A percentile compares a stretch with the other conserved stretches of the same genome.
Conservation (phyloP, 371 early-diverging fungal species). For the Gilbertella persicaria region DNA sequence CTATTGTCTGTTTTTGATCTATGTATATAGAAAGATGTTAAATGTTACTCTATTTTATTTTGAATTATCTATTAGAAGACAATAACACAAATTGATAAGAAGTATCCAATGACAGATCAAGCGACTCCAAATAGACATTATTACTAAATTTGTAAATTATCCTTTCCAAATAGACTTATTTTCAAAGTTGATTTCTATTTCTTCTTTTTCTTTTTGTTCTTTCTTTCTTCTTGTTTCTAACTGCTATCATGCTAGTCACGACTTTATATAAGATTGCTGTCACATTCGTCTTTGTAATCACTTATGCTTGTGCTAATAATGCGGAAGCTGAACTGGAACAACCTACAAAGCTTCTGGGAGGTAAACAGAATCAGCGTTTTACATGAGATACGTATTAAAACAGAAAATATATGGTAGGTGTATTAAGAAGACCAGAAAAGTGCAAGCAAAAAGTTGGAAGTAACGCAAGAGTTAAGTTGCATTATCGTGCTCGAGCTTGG, state of each 20-base stretch:
- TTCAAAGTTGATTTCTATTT: background rate
- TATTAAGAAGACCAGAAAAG: constrained; percentile 20
- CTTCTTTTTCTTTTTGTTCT: constrained; percentile 1
- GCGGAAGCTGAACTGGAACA: constrained; percentile 17
- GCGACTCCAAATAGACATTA: constrained; percentile 17
- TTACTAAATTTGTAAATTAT: constrained; percentile 8
- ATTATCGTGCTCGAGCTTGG: constrained; percentile 39
- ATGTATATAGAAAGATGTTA: too few species aligned
- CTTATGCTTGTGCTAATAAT: constrained; percentile 1
- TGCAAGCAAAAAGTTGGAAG: constrained; percentile 26
- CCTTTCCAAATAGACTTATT: background rate
- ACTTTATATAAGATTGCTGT: background rate
- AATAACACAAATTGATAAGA: too few species aligned
- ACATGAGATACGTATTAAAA: too few species aligned
- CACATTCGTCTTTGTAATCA: background rate
- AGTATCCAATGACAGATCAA: background rate
- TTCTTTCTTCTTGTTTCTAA: background rate
- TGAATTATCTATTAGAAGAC: too few species aligned
- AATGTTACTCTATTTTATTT: too few species aligned
- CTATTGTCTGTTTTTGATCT: too few species aligned
- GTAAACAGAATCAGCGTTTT: constrained; percentile 19
- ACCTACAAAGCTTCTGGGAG: constrained; percentile 33
- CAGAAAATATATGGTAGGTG: constrained; percentile 6
- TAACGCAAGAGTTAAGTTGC: constrained; percentile 29
- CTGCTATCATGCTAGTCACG: background rate